Base-by-base conservation (phyloP, 345 rosid genomes). In the Arabis hirsuta region DNA sequence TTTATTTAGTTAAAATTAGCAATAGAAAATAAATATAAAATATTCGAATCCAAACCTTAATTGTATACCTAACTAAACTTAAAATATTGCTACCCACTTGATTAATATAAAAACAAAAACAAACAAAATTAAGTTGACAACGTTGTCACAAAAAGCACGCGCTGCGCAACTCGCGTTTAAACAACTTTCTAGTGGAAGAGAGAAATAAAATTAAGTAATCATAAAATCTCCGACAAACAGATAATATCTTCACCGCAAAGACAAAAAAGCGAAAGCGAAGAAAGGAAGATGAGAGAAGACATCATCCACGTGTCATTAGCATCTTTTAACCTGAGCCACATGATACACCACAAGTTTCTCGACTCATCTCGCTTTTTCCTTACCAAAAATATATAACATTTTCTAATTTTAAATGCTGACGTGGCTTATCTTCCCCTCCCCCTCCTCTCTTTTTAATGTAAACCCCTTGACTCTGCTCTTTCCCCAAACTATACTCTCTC, bases 251-350 rank as follows among this genome's bases (percentile, higher is more conserved):
- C 68, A 67, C 73, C 73, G 19, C 69, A 54, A 68, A 61, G 73
- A 54, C 69, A 75, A 75, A 75, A 74, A 75, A 75, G 73, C 34
- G 69, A 75, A 61, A 74, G 62, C 19, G 67, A 66, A 60, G 44
- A 61, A 6, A 65, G 5, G 9, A 36, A 36, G 72, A 73, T 44
- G 52, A 65, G 44, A 73, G 36, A 55, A 14, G 32, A 73, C 47
- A 41, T 58, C 62, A 1, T 59, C 73, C 78, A 68, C 73, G 69
- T 61, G 73, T 67, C 73, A 42, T 20, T 32, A 24, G 45, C 53
- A 52, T 76, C 84, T 76, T 73, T 82, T 60, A 79, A 76, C 81
- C 79, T 59, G 76, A 85, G 78, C 96, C 96, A 85, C 96, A 87
- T 83, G 89, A 85, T 82, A 69, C 72, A 72, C 24, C 24, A 71